Conservation (phyloP, 352 stramenopile species). For the Globisporangium cylindrosporum region DNA sequence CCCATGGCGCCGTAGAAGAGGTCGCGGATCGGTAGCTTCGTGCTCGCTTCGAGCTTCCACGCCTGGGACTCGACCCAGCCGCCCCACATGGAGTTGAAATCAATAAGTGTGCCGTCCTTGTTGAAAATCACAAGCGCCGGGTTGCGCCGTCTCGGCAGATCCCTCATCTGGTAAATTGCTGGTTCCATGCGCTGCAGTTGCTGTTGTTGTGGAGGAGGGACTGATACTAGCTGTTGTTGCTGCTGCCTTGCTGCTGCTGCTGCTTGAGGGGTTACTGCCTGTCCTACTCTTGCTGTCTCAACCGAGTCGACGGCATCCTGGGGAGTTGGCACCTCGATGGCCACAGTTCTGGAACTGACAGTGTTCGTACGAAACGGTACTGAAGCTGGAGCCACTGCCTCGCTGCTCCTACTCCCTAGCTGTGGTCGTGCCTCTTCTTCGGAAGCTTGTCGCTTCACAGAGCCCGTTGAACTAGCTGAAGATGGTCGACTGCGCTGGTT, state of each 20-base stretch:
- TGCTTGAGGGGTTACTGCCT: background rate
- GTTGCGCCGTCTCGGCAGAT: constrained; percentile 9
- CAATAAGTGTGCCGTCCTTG: constrained; percentile 47
- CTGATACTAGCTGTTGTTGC: background rate
- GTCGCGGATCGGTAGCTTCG: constrained; percentile 25
- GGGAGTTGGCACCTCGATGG: background rate
- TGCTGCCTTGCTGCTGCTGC: background rate
- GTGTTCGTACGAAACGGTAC: background rate
- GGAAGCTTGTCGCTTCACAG: background rate
- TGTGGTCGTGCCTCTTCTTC: background rate
- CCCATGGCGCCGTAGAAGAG: constrained; percentile 33
- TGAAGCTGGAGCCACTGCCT: background rate
- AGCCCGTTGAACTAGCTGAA: background rate
- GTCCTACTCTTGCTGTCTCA: background rate
- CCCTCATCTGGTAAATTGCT: constrained; percentile 10
- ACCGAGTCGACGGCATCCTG: background rate
- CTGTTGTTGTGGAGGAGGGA: background rate
- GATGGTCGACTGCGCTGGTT: background rate
- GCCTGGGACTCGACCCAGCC: constrained; percentile 37
- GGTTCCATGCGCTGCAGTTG: background rate
- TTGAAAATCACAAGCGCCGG: constrained; percentile 41
- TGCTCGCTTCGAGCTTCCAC: constrained; percentile 31
- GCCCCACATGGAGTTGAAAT: constrained; percentile 51
- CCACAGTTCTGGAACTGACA: background rate
- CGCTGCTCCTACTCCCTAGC: background rate